These are phyloP conservation scores for Entrophospora sp. DNA, from an alignment of 192 early-diverging fungal genomes.

Conservation along the genomic window DNA sequence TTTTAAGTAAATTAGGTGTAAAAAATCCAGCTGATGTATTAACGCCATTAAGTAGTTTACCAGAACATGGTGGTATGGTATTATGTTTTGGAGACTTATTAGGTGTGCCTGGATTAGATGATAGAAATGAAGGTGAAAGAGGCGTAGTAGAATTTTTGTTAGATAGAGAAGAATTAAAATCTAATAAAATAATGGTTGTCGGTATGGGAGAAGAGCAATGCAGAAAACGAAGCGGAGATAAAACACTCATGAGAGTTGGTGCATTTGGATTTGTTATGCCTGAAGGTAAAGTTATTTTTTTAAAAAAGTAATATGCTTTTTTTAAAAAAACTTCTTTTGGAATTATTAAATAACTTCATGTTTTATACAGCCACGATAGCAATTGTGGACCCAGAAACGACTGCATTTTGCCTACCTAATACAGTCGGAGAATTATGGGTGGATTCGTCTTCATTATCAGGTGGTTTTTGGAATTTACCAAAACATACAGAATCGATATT, in stretches of 20 bases:
- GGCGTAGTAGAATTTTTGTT: conserved; percentile 41
- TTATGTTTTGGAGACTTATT: conserved; percentile 62
- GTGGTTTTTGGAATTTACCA: conserved; percentile 70
- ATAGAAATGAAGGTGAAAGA: conserved; percentile 5
- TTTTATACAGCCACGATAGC: conserved; percentile 56
- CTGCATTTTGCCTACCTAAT: conserved; percentile 60
- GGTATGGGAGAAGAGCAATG: conserved; percentile 38
- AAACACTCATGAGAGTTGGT: conserved; percentile 32
- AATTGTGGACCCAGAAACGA: conserved; percentile 76
- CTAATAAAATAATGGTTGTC: conserved; percentile 51
- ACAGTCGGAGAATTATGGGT: conserved; percentile 84
- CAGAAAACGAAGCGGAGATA: conserved; percentile 17
- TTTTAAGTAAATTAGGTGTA: conserved; percentile 37
- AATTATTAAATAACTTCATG: too few relatives aligned
- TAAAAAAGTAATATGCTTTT: too few relatives aligned
- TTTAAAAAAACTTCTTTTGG: too few relatives aligned
- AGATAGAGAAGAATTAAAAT: conserved; percentile 53
- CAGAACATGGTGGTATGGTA: conserved; percentile 71
- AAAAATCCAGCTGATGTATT: conserved; percentile 42
- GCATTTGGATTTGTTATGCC: conserved; percentile 55
- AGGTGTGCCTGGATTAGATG: conserved; percentile 31
- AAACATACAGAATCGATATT: conserved; percentile 69
- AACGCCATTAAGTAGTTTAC: conserved; percentile 55
- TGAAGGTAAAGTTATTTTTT: too few relatives aligned
- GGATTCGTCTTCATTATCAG: conserved; percentile 59